A percentile compares a stretch with the other conserved stretches of the same genome.
phyloP scores from a whole-genome alignment of 2,329 filamentous ascomycete species.

The Furcasterigmium furcatum region DNA sequence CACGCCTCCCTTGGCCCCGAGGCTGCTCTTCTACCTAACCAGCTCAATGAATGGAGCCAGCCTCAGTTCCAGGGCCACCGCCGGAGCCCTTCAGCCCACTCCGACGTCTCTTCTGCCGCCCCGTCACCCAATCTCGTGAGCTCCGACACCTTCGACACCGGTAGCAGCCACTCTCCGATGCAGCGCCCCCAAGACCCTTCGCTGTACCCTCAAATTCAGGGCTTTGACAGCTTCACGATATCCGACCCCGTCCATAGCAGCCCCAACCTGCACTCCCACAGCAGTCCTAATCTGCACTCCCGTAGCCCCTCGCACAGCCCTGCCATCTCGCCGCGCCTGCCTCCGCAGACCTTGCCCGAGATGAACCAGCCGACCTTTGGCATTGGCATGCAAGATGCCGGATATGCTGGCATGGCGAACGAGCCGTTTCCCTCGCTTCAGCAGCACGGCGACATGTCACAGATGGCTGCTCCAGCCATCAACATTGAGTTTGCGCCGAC shows the following conservation, averaged over 20 bases:
- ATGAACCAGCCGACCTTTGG: constrained; percentile 43
- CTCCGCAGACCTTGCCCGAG: constrained; percentile 54
- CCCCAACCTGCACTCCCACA: constrained; percentile 67
- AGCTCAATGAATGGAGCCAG: constrained; percentile 50
- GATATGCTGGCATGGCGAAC: constrained; percentile 31
- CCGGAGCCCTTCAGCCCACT: constrained; percentile 84
- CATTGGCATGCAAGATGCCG: constrained; percentile 33
- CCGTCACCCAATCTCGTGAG: constrained; percentile 79
- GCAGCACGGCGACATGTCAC: constrained; percentile 59
- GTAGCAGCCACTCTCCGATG: constrained; percentile 74
- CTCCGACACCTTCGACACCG: constrained; percentile 75
- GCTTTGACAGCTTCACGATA: constrained; percentile 77
- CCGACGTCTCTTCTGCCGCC: constrained; percentile 82
- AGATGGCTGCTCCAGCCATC: constrained; percentile 82
- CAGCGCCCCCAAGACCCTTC: constrained; percentile 68
- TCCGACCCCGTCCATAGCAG: constrained; percentile 66
- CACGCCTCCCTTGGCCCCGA: constrained; percentile 56
- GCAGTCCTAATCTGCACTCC: constrained; percentile 65
- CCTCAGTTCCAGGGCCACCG: constrained; percentile 76
- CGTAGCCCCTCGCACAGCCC: constrained; percentile 77
- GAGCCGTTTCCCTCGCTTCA: constrained; percentile 52
- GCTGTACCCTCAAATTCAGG: constrained; percentile 75
- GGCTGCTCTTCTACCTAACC: constrained; percentile 51
- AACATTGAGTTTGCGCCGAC: constrained; percentile 90
- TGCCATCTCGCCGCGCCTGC: constrained; percentile 61